These are phyloP conservation scores for Rhamnella rubrinervis DNA, from an alignment of 331 rosid genomes.

Conservation along the genomic window DNA sequence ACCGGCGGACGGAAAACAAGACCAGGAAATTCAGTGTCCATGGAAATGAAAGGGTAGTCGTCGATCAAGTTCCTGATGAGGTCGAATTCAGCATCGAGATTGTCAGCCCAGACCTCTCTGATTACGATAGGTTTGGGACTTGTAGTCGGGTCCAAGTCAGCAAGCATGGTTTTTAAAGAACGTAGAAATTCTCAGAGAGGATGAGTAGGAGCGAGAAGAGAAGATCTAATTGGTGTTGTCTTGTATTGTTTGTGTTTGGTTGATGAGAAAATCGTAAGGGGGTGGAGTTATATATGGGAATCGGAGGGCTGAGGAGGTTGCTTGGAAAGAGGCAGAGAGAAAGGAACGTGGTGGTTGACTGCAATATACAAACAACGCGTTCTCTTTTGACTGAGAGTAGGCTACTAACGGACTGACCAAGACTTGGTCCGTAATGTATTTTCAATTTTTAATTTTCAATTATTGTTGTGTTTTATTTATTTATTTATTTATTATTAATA, in stretches of 20 bases:
- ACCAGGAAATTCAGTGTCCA: conserved; percentile 86
- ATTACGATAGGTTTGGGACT: background rate
- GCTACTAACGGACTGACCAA: too few relatives aligned
- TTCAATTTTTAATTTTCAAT: too few relatives aligned
- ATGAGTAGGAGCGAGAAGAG: too few relatives aligned
- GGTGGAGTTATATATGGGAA: conserved; percentile 7
- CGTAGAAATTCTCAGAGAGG: too few relatives aligned
- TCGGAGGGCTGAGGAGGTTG: conserved; percentile 7
- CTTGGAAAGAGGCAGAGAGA: conserved; percentile 16
- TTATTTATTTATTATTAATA: too few relatives aligned
- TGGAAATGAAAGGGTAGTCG: conserved; percentile 51
- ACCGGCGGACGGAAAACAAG: conserved; percentile 34
- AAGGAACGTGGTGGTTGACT: too few relatives aligned
- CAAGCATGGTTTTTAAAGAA: background rate
- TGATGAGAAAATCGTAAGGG: background rate
- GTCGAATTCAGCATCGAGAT: conserved; percentile 48
- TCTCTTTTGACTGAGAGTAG: too few relatives aligned
- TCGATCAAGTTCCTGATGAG: conserved; percentile 38
- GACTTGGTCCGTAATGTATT: too few relatives aligned
- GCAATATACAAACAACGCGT: too few relatives aligned
- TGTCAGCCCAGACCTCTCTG: conserved; percentile 32
- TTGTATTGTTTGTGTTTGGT: background rate
- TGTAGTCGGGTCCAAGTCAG: background rate
- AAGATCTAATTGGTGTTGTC: background rate
- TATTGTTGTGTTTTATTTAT: too few relatives aligned